A percentile compares a stretch with the other conserved stretches of the same genome.
Evolutionary conservation across 2,329 filamentous ascomycete species (phyloP).

Genomic region (Teratosphaeria viscida): DNA sequence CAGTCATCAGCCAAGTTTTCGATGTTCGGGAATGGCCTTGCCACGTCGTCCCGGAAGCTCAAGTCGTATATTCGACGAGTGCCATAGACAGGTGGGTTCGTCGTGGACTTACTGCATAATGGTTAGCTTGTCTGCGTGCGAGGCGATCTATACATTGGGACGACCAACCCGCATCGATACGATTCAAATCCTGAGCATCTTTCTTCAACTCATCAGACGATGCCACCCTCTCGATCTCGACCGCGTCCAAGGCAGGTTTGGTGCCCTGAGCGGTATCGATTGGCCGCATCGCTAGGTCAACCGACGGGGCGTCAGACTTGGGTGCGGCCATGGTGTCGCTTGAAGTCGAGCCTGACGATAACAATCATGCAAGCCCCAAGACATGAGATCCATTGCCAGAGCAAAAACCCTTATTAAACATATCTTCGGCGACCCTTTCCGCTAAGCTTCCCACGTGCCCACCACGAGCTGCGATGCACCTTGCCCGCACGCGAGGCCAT

Average conservation of each 20-base stretch:
- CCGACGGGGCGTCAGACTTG: not conserved
- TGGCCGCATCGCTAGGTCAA: not conserved
- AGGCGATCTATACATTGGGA: not conserved
- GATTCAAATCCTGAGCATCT: slow-evolving; percentile 46
- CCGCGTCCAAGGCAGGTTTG: slow-evolving; percentile 6
- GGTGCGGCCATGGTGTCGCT: not conserved
- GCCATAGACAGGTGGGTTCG: no score
- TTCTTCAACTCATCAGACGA: slow-evolving; percentile 36
- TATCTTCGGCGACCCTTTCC: not conserved
- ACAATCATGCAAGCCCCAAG: not conserved
- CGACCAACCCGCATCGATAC: slow-evolving; percentile 41
- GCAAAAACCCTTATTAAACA: not conserved
- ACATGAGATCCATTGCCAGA: not conserved
- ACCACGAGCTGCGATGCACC: not conserved
- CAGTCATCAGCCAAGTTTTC: not conserved
- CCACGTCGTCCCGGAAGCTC: not conserved
- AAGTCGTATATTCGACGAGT: no score
- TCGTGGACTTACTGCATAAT: not conserved
- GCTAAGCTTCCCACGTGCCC: not conserved
- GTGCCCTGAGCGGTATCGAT: not conserved
- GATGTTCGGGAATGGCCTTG: not conserved
- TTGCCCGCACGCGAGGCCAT: not conserved
- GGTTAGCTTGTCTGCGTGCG: not conserved
- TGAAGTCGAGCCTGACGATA: not conserved
- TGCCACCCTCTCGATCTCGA: slow-evolving; percentile 40